phyloP scores from a whole-genome alignment of 768 basidiomycete genomes.

The Gloeophyllum trabeum region DNA sequence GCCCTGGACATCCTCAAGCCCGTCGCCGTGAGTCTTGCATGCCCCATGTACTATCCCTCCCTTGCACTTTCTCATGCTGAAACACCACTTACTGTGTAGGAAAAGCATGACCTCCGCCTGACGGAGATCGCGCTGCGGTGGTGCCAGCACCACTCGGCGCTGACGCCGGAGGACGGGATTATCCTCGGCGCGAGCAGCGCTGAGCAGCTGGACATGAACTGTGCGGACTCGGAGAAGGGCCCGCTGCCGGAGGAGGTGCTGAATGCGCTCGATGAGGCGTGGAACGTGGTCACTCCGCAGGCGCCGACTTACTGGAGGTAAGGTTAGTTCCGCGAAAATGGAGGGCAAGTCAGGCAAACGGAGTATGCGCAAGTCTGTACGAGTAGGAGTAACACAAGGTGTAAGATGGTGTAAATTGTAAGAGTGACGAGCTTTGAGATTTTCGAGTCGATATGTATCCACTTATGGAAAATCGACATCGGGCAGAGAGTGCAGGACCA shows the following conservation, averaged over 20 bases:
- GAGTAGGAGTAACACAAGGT: too few species aligned
- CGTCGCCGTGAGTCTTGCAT: constrained; percentile 23
- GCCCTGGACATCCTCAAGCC: constrained; percentile 28
- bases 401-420: too few species aligned
- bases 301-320: constrained; percentile 26
- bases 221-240: constrained; percentile 36
- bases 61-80: background rate
- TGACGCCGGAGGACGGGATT: constrained; percentile 31
- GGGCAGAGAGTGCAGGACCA: too few species aligned
- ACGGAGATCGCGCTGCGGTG: constrained; percentile 51
- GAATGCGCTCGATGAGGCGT: constrained; percentile 37
- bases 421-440: too few species aligned
- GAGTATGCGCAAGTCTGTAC: too few species aligned
- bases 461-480: too few species aligned
- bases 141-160: constrained; percentile 43
- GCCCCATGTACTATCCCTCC: background rate
- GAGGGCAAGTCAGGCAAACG: too few species aligned
- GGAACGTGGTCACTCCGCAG: constrained; percentile 23
- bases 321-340: too few species aligned
- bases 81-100: constrained; percentile 14
- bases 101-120: constrained; percentile 33
- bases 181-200: constrained; percentile 38
- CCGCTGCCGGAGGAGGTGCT: constrained; percentile 43
- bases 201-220: constrained; percentile 31
- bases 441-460: too few species aligned